Conservation (phyloP, 768 basidiomycete genomes). For the Phylloporus scabripes region DNA sequence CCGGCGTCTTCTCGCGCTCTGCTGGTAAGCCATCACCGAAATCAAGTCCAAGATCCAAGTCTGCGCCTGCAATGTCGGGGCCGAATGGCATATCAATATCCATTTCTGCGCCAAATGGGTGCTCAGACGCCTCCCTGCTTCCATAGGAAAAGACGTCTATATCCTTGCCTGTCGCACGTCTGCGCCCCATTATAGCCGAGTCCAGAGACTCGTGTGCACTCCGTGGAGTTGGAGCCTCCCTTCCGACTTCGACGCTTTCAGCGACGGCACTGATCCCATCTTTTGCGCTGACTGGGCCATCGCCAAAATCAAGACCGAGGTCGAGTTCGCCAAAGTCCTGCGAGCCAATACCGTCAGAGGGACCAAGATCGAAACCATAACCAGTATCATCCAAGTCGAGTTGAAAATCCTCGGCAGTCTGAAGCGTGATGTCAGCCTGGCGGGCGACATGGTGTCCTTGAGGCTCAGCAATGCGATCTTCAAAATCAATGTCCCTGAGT, state of each 20-base stretch:
- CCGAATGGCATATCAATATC: conserved; percentile 46
- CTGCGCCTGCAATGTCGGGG: conserved; percentile 46
- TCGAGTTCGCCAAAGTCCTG: conserved; percentile 73
- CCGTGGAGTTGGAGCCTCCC: conserved; percentile 54
- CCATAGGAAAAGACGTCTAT: conserved; percentile 57
- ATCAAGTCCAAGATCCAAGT: conserved; percentile 66
- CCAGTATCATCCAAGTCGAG: conserved; percentile 52
- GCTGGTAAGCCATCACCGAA: conserved; percentile 54
- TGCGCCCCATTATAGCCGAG: conserved; percentile 51
- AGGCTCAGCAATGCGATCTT: conserved; percentile 53
- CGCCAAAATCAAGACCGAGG: conserved; percentile 74
- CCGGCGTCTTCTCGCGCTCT: conserved; percentile 50
- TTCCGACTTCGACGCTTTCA: conserved; percentile 68
- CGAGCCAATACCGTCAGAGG: conserved; percentile 79
- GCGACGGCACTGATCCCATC: conserved; percentile 47
- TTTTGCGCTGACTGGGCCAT: conserved; percentile 37
- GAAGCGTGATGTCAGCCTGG: conserved; percentile 84
- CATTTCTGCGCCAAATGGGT: conserved; percentile 55
- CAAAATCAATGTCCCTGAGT: conserved; percentile 73
- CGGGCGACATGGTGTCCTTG: conserved; percentile 80
- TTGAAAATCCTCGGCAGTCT: conserved; percentile 66
- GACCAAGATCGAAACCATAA: conserved; percentile 75
- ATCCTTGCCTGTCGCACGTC: conserved; percentile 44
- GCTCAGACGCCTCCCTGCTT: conserved; percentile 62
- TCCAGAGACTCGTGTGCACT: conserved; percentile 51